A percentile compares a stretch with the other conserved stretches of the same genome.
These are phyloP conservation scores for Dichomitus squalens DNA, from an alignment of 1,284 basidiomycete species.

Conservation along the genomic window DNA sequence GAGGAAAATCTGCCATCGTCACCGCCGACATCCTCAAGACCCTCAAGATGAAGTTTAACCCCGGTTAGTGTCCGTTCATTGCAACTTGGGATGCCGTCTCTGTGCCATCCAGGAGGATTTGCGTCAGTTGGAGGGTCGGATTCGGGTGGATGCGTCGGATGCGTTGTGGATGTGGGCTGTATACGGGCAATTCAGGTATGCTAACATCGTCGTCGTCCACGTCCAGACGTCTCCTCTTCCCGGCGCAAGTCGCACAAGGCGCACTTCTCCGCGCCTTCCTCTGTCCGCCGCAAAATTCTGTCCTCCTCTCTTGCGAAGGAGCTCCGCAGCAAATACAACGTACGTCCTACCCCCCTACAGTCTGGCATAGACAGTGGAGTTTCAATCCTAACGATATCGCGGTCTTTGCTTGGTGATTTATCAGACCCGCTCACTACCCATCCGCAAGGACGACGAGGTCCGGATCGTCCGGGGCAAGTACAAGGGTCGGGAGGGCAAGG, in stretches of 20 bases:
- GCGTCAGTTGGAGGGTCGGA: conserved; percentile 28
- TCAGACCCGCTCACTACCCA: conserved; percentile 89
- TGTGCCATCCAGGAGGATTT: conserved; percentile 24
- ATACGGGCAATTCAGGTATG: conserved; percentile 21
- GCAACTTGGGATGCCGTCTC: conserved; percentile 22
- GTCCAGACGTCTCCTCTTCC: conserved; percentile 80
- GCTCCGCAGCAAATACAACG: conserved; percentile 90
- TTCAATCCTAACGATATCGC: background rate
- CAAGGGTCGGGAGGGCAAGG: conserved; percentile 98
- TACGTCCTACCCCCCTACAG: conserved; percentile 46
- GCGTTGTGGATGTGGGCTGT: conserved; percentile 47
- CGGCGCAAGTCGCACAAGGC: conserved; percentile 97
- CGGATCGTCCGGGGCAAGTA: conserved; percentile 95
- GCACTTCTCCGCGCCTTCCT: conserved; percentile 93
- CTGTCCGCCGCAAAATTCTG: conserved; percentile 97
- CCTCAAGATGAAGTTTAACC: conserved; percentile 76
- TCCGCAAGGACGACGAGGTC: conserved; percentile 99
- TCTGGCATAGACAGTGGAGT: background rate
- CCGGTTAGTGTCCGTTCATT: conserved; percentile 56
- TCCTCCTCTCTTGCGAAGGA: conserved; percentile 96
- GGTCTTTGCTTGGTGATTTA: background rate
- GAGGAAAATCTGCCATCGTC: conserved; percentile 30
- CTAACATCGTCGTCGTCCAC: conserved; percentile 28
- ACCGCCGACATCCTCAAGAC: conserved; percentile 62
- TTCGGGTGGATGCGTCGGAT: conserved; percentile 55